A percentile compares a stretch with the other conserved stretches of the same genome.
Conservation (phyloP, 1,284 basidiomycete species). For the Rugosomyces carneus region DNA sequence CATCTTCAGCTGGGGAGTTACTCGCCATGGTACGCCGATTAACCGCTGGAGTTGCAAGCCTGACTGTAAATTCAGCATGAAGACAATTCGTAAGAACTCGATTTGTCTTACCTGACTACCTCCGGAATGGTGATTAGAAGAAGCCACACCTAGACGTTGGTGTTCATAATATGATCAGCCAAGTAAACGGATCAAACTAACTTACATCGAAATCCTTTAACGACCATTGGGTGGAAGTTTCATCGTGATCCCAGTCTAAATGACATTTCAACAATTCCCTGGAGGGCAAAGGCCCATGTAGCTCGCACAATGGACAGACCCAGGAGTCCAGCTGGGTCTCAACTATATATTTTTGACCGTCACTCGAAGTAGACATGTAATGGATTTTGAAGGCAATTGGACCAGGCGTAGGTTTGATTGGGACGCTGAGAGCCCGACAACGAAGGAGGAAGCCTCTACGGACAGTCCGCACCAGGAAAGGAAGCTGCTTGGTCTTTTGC, state of each 20-base stretch:
- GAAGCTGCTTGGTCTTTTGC: constrained; percentile 32
- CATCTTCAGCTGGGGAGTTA: neutral
- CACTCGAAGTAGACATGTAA: constrained; percentile 26
- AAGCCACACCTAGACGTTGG: constrained; percentile 8
- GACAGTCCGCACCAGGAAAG: constrained; percentile 49
- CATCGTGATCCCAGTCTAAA: constrained; percentile 48
- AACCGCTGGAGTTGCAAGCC: neutral
- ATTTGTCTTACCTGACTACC: neutral
- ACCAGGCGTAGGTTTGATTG: constrained; percentile 18
- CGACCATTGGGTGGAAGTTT: constrained; percentile 39
- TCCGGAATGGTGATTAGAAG: constrained; percentile 3
- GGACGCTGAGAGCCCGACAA: constrained; percentile 27
- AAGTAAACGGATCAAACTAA: neutral
- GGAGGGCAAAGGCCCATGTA: constrained; percentile 43
- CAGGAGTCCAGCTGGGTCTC: constrained; percentile 28
- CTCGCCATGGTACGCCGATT: neutral
- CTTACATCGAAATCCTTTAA: constrained; percentile 19
- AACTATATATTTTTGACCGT: constrained; percentile 14
- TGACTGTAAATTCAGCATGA: neutral
- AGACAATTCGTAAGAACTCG: neutral
- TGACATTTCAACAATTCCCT: constrained; percentile 47
- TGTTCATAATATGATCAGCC: neutral
- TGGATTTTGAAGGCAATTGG: constrained; percentile 19
- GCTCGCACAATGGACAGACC: constrained; percentile 57
- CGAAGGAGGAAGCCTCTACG: constrained; percentile 36